Evolutionary conservation across 2,329 filamentous ascomycete species (phyloP).

Genomic region (Hymenoscyphus scutula): DNA sequence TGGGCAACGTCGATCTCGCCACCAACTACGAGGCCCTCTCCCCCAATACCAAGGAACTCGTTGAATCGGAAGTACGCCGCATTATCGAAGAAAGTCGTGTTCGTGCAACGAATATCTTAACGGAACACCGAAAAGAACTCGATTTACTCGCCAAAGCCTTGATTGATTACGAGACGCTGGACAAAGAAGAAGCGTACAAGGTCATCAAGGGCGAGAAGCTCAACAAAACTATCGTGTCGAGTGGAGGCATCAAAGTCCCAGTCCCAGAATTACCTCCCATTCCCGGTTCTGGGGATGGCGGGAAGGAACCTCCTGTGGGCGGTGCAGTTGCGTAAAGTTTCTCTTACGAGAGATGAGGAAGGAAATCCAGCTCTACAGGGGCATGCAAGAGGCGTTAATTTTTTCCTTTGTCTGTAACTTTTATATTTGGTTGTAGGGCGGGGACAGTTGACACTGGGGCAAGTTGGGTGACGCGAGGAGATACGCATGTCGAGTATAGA

Average conservation of each 20-base stretch:
- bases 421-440: slow-evolving; percentile 1
- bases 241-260: slow-evolving; percentile 67
- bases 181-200: slow-evolving; percentile 84
- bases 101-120: slow-evolving; percentile 69
- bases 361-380: not conserved
- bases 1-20: slow-evolving; percentile 87
- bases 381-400: not conserved
- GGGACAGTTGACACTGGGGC: not conserved
- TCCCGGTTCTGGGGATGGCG: slow-evolving; percentile 24
- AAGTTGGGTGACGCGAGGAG: not conserved
- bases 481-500: not conserved
- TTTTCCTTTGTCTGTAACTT: not conserved
- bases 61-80: slow-evolving; percentile 84
- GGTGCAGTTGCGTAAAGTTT: slow-evolving; percentile 28
- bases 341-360: not conserved
- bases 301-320: slow-evolving; percentile 29
- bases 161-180: slow-evolving; percentile 90
- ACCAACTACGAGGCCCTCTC: slow-evolving; percentile 80
- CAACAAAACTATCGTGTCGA: slow-evolving; percentile 61
- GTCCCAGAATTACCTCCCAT: slow-evolving; percentile 29
- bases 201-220: slow-evolving; percentile 85
- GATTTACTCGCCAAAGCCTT: slow-evolving; percentile 86
- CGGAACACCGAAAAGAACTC: slow-evolving; percentile 75
- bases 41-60: slow-evolving; percentile 78
- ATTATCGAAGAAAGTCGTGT: slow-evolving; percentile 78